These are phyloP conservation scores for Pythium sp. DNA, from an alignment of 352 stramenopile genomes.

Conservation along the genomic window DNA sequence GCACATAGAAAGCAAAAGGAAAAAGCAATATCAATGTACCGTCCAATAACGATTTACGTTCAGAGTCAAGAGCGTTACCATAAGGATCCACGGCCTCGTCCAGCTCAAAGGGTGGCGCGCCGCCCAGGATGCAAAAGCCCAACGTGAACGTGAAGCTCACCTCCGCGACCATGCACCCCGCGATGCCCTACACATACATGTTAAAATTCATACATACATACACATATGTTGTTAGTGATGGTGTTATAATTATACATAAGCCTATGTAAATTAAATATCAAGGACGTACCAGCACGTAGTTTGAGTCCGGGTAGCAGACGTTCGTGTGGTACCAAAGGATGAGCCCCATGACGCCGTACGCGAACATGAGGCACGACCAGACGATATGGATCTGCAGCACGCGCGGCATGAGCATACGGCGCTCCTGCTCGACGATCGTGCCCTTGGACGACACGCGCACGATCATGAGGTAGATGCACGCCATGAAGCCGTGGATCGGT, in stretches of 20 bases:
- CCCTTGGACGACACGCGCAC: constrained; percentile 81
- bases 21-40: constrained; percentile 33
- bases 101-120: constrained; percentile 33
- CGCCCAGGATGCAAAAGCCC: constrained; percentile 64
- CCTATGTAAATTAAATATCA: neutral
- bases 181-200: constrained; percentile 35
- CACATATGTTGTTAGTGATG: neutral
- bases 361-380: constrained; percentile 69
- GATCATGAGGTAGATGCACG: constrained; percentile 85
- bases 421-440: constrained; percentile 85
- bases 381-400: constrained; percentile 76
- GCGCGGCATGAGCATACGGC: constrained; percentile 81
- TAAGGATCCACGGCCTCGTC: constrained; percentile 36
- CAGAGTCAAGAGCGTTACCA: constrained; percentile 69
- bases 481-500: constrained; percentile 74
- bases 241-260: neutral
- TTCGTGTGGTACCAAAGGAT: constrained; percentile 66
- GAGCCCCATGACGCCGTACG: constrained; percentile 55
- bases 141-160: constrained; percentile 72
- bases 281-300: constrained; percentile 64
- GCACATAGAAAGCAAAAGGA: constrained; percentile 13
- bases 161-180: constrained; percentile 55
- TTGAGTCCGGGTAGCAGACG: constrained; percentile 69
- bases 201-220: neutral
- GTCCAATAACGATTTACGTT: constrained; percentile 75